Evolutionary conservation across 371 early-diverging fungal genomes (phyloP).

Genomic region (Amoeboaphelidium protococcarum): DNA sequence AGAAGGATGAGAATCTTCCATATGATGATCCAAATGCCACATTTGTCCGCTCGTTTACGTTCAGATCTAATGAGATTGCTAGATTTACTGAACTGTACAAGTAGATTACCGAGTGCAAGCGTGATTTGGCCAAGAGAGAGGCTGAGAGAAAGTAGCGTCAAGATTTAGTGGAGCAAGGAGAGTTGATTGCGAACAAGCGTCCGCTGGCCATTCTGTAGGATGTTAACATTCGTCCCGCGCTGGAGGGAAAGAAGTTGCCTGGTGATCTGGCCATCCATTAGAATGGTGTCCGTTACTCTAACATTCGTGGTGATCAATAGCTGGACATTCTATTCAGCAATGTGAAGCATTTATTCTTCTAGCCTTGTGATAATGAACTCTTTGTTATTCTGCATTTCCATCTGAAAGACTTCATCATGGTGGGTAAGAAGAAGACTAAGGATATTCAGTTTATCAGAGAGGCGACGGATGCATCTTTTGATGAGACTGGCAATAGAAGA

Average conservation of each 20-base stretch:
- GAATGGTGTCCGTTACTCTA: constrained; percentile 74
- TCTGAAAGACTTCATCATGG: constrained; percentile 82
- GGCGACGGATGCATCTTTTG: constrained; percentile 72
- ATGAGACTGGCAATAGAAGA: constrained; percentile 85
- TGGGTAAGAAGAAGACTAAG: constrained; percentile 92
- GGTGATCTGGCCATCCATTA: constrained; percentile 82
- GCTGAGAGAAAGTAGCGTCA: constrained; percentile 79
- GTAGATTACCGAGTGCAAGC: constrained; percentile 63
- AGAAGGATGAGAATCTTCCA: constrained; percentile 51
- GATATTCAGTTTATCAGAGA: constrained; percentile 98
- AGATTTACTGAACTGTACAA: constrained; percentile 60
- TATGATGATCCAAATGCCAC: constrained; percentile 67
- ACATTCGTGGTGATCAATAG: constrained; percentile 46
- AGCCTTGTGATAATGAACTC: constrained; percentile 89
- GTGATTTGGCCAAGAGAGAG: constrained; percentile 40
- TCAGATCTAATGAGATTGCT: constrained; percentile 52
- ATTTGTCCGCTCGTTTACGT: constrained; percentile 72
- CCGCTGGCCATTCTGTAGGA: not conserved
- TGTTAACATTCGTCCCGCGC: constrained; percentile 27
- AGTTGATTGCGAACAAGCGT: constrained; percentile 47
- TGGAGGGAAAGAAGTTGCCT: constrained; percentile 59
- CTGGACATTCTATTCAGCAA: constrained; percentile 85
- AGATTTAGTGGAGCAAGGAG: constrained; percentile 82
- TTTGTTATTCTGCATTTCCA: constrained; percentile 88
- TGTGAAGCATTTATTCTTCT: constrained; percentile 93